Conservation (phyloP, 140 eudicot genomes). For the Flaveria floridana region DNA sequence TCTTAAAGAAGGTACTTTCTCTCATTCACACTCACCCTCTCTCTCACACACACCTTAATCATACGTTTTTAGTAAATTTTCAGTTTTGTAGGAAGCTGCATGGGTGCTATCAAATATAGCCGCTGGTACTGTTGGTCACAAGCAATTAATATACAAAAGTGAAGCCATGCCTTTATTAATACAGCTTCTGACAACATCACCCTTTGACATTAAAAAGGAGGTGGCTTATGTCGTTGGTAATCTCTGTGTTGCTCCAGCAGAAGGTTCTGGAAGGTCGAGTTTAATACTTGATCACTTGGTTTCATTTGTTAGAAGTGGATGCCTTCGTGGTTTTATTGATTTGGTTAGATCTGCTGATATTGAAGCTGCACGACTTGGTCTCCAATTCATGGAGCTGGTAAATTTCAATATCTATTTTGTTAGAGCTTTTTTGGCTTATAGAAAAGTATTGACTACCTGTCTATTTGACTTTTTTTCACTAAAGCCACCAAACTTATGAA, state of each 20-base stretch:
- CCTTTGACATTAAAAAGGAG: constrained; percentile 86
- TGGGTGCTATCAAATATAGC: constrained; percentile 98
- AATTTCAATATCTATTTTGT: constrained; percentile 12
- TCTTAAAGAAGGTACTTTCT: constrained; percentile 69
- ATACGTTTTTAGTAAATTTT: neutral
- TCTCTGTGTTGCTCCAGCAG: constrained; percentile 82
- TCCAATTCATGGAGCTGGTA: constrained; percentile 93
- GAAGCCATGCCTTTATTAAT: constrained; percentile 61
- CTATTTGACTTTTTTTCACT: neutral
- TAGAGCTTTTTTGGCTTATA: neutral
- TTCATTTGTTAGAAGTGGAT: constrained; percentile 72
- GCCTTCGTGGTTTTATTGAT: constrained; percentile 74
- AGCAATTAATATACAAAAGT: constrained; percentile 61
- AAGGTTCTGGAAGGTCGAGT: constrained; percentile 64
- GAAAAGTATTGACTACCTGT: neutral
- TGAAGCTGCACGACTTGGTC: constrained; percentile 92
- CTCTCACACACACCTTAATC: neutral
- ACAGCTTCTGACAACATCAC: constrained; percentile 59
- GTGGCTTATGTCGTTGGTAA: constrained; percentile 90
- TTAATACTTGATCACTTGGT: constrained; percentile 82
- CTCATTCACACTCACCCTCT: neutral
- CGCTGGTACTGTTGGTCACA: constrained; percentile 82
- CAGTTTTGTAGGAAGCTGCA: constrained; percentile 73
- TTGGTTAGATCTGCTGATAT: constrained; percentile 94
- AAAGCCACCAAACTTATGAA: neutral